Percentiles rank a stretch among this genome's conserved stretches.
phyloP scores from a whole-genome alignment of 2,329 filamentous ascomycete species.

The Paraphoma sp. region DNA sequence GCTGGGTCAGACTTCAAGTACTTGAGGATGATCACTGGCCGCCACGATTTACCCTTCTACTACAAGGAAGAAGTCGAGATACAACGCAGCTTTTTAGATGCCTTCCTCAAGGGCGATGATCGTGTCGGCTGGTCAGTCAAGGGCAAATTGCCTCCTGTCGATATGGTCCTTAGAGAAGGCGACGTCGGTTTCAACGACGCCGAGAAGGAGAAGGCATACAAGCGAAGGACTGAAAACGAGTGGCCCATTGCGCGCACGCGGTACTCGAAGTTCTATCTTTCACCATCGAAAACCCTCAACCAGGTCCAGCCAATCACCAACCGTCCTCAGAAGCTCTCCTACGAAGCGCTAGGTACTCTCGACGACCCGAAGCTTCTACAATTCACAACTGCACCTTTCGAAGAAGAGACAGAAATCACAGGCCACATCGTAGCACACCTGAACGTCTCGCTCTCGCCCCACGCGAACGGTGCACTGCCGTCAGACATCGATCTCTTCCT shows the following conservation, averaged over 20 bases:
- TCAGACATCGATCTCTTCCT: conserved; percentile 70
- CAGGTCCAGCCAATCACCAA: conserved; percentile 34
- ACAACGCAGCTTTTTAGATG: conserved; percentile 72
- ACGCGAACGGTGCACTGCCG: conserved; percentile 49
- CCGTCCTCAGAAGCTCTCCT: conserved; percentile 56
- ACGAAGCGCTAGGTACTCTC: conserved; percentile 65
- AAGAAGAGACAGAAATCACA: conserved; percentile 71
- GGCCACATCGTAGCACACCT: conserved; percentile 71
- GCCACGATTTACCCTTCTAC: conserved; percentile 77
- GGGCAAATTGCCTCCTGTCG: conserved; percentile 67
- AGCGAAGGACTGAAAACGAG: conserved; percentile 63
- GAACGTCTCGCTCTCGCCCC: conserved; percentile 62
- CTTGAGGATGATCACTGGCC: conserved; percentile 71
- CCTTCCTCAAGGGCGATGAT: conserved; percentile 74
- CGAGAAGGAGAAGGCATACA: conserved; percentile 63
- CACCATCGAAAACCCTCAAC: conserved; percentile 53
- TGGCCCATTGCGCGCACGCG: conserved; percentile 73
- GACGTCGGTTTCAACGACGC: conserved; percentile 72
- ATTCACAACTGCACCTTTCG: conserved; percentile 65
- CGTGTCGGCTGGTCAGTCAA: conserved; percentile 64
- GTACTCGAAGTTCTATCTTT: conserved; percentile 69
- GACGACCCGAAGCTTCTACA: conserved; percentile 62
- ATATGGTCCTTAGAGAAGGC: conserved; percentile 68
- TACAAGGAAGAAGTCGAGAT: conserved; percentile 72
- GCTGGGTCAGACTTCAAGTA: conserved; percentile 73